These are phyloP conservation scores for Monosporozyma aerobia DNA, from an alignment of 805 yeast species.

Conservation along the genomic window DNA sequence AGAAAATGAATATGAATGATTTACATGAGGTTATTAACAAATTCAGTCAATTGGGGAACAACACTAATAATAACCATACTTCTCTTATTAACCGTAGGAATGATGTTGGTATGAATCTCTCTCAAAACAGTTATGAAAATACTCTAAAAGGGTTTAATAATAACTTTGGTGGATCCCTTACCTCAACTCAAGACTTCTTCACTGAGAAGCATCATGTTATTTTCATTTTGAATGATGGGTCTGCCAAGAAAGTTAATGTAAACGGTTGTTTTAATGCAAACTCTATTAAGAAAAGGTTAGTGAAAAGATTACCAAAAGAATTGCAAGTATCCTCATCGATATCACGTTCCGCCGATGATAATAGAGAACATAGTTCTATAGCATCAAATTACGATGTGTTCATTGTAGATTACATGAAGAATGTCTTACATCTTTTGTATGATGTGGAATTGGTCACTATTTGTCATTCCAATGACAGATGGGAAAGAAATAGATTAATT, in stretches of 20 bases:
- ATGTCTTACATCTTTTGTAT: slow-evolving; percentile 40
- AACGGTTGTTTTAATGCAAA: slow-evolving; percentile 75
- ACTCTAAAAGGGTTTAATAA: slow-evolving; percentile 8
- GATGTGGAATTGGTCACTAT: slow-evolving; percentile 78
- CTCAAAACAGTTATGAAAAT: background rate
- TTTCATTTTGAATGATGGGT: slow-evolving; percentile 68
- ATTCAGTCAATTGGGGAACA: slow-evolving; percentile 12
- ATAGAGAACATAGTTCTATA: background rate
- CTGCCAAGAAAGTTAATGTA: slow-evolving; percentile 56
- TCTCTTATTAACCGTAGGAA: background rate
- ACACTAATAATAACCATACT: background rate
- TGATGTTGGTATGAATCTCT: background rate
- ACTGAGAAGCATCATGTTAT: slow-evolving; percentile 41
- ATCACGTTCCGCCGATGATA: slow-evolving; percentile 3
- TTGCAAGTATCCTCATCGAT: slow-evolving; percentile 11
- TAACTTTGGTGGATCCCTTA: slow-evolving; percentile 2
- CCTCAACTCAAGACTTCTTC: slow-evolving; percentile 21
- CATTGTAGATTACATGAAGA: slow-evolving; percentile 38
- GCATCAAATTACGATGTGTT: slow-evolving; percentile 47
- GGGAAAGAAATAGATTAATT: slow-evolving; percentile 60
- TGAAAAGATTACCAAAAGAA: slow-evolving; percentile 40
- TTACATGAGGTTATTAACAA: slow-evolving; percentile 17
- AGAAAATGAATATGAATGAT: slow-evolving; percentile 4
- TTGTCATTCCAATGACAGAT: slow-evolving; percentile 64
- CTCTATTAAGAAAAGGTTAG: slow-evolving; percentile 60